Evolutionary conservation across 768 basidiomycete genomes (phyloP).

Genomic region (Termitomyces sp.): DNA sequence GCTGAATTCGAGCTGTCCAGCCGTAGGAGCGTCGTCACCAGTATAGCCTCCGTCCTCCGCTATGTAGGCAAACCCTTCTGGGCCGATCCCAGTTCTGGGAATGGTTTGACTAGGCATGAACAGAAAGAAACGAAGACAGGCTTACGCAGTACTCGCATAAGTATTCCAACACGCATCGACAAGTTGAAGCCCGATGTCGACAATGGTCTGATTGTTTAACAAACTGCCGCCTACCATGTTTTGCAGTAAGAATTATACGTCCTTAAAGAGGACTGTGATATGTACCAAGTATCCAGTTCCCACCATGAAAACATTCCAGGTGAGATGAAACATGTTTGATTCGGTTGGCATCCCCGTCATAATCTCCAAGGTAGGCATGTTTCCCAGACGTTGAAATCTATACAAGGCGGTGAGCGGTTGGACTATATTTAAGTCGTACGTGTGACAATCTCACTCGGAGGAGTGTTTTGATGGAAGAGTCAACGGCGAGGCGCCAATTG

Average conservation of each 20-base stretch:
- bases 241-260: slow-evolving; percentile 27
- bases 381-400: slow-evolving; percentile 63
- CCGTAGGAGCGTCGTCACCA: slow-evolving; percentile 30
- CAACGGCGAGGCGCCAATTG: slow-evolving; percentile 65
- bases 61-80: slow-evolving; percentile 59
- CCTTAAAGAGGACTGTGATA: slow-evolving; percentile 41
- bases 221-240: slow-evolving; percentile 50
- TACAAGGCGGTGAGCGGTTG: not conserved
- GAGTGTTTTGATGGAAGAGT: slow-evolving; percentile 62
- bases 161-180: slow-evolving; percentile 79
- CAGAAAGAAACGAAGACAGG: not conserved
- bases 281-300: slow-evolving; percentile 68
- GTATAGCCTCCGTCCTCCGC: slow-evolving; percentile 59
- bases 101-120: not conserved
- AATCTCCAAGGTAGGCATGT: slow-evolving; percentile 62
- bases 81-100: slow-evolving; percentile 68
- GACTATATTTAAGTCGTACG: not conserved
- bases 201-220: slow-evolving; percentile 64
- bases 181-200: slow-evolving; percentile 54
- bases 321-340: slow-evolving; percentile 67
- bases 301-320: slow-evolving; percentile 68
- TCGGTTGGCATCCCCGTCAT: slow-evolving; percentile 25
- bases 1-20: slow-evolving; percentile 45
- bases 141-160: slow-evolving; percentile 64
- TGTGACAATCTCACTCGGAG: slow-evolving; percentile 34